Percentiles rank a stretch among this genome's conserved stretches.
These are phyloP conservation scores for Eustoma russellianum DNA, from an alignment of 257 asterid species.

Conservation along the genomic window DNA sequence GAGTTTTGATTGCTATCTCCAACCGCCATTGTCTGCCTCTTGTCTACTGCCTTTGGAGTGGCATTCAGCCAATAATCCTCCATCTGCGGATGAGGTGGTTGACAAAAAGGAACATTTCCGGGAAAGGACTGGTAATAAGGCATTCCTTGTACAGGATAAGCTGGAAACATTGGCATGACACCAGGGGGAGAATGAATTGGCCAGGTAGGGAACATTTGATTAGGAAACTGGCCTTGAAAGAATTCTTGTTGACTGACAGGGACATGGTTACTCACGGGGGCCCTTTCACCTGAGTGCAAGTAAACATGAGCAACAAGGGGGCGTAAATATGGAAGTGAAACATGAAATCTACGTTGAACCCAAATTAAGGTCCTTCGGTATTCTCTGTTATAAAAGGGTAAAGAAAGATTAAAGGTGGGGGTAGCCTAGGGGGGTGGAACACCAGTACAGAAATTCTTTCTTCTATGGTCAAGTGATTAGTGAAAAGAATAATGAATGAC, in stretches of 20 bases:
- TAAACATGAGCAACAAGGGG: conserved; percentile 4
- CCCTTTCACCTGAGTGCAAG: conserved; percentile 27
- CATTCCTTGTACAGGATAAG: conserved; percentile 88
- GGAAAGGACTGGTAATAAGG: conserved; percentile 68
- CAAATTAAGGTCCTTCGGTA: no score
- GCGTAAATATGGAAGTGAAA: no score
- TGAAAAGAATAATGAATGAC: no score
- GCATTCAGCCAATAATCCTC: conserved; percentile 38
- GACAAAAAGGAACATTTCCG: conserved; percentile 54
- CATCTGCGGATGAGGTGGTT: conserved; percentile 50
- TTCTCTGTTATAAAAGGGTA: no score
- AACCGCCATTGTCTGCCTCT: conserved; percentile 40
- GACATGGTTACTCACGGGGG: conserved; percentile 37
- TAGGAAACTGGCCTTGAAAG: conserved; percentile 69
- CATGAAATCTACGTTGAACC: no score
- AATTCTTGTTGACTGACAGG: conserved; percentile 55
- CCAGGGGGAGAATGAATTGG: conserved; percentile 61
- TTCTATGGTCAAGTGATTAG: no score
- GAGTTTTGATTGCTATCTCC: conserved; percentile 39
- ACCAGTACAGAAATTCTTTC: no score
- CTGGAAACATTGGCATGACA: conserved; percentile 55
- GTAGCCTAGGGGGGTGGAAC: no score
- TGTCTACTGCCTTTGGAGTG: conserved; percentile 33
- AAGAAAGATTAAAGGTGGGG: no score
- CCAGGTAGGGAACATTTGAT: conserved; percentile 72